Base-by-base conservation (phyloP, 2,329 filamentous ascomycete species). In the Ascochyta lentis region DNA sequence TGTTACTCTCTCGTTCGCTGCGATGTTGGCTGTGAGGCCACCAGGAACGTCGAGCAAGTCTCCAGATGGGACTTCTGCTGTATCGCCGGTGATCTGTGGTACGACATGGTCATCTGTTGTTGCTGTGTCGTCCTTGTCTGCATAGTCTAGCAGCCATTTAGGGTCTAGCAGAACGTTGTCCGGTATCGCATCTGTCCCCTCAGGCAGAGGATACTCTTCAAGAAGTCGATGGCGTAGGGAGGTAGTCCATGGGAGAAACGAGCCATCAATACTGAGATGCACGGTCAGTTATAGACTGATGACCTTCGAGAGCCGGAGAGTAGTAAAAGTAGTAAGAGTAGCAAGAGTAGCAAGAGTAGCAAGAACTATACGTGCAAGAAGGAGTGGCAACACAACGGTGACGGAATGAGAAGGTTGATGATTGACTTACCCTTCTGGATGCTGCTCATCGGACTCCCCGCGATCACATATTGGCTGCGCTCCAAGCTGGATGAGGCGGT, bases 401-500 rank as follows among this genome's bases (percentile, higher is more conserved):
- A 8, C 15, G 22, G 22, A 6, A 26, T 16, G 41, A 24, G 15
- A 33, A 24, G 19, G 43, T 6, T 19, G 26, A 27, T n/a, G 24
- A 19, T 33, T 31, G n/a, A 79, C 84, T 64, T 79, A 95, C 88
- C 94, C 93, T 77, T 98, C 93, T 24, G 91, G 86, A 79, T 97
- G 92, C 72, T 96, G 91, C 66, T 97, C 93, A 71, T 99, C 95
- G 22, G 89, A 92, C 76, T 99, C 95, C 12, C 91, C 95, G 34
- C 88, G 82, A 37, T 89, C 86, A 67, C 90, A 89, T 59, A 95
- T 85, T 43, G 91, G 85, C 38, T 82, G 82, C 3, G 91, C 95
- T 1, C 94, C 94, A 0, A 99, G 84, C 72, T 96, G 92, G 34
- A 88, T 75, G 31, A 99, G 80, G 15, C 95, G 86, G 66, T 92